A percentile compares a stretch with the other conserved stretches of the same genome.
phyloP scores from a whole-genome alignment of 129 eudicot genomes.

The Rutidosis leptorrhynchoides region DNA sequence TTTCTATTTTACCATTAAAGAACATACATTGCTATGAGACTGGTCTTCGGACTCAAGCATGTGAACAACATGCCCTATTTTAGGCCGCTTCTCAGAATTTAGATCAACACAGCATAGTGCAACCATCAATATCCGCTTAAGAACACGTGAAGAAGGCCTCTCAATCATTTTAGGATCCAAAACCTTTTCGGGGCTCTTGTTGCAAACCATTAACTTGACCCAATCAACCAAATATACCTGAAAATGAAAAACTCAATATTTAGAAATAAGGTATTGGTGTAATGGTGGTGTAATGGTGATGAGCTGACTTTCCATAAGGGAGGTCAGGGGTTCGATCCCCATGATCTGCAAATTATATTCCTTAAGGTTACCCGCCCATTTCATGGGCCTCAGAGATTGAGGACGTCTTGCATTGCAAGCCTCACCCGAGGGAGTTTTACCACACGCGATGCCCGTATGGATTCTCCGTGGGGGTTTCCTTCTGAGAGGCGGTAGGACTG shows the following conservation, averaged over 20 bases:
- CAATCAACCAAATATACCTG: slow-evolving; percentile 66
- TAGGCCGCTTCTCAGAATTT: slow-evolving; percentile 50
- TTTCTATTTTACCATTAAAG: slow-evolving; percentile 2
- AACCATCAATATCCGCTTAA: slow-evolving; percentile 44
- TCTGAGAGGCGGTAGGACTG: too few species aligned
- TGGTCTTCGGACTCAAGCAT: slow-evolving; percentile 64
- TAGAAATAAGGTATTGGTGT: too few species aligned
- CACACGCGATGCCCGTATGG: too few species aligned
- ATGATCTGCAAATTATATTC: too few species aligned
- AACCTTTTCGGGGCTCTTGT: slow-evolving; percentile 47
- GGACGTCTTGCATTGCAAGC: too few species aligned
- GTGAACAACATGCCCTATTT: slow-evolving; percentile 69
- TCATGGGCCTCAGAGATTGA: too few species aligned
- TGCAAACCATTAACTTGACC: slow-evolving; percentile 57
- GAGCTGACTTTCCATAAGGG: too few species aligned
- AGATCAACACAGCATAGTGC: slow-evolving; percentile 60
- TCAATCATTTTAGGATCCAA: slow-evolving; percentile 63
- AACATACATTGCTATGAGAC: slow-evolving; percentile 36
- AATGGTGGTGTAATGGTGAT: too few species aligned
- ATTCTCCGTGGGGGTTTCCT: too few species aligned
- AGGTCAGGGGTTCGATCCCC: too few species aligned
- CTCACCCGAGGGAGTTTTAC: too few species aligned
- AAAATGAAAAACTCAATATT: background rate
- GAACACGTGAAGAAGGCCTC: slow-evolving; percentile 46
- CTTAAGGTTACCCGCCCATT: too few species aligned